Conservation (phyloP, 768 basidiomycete species). For the Galerina sulciceps region DNA sequence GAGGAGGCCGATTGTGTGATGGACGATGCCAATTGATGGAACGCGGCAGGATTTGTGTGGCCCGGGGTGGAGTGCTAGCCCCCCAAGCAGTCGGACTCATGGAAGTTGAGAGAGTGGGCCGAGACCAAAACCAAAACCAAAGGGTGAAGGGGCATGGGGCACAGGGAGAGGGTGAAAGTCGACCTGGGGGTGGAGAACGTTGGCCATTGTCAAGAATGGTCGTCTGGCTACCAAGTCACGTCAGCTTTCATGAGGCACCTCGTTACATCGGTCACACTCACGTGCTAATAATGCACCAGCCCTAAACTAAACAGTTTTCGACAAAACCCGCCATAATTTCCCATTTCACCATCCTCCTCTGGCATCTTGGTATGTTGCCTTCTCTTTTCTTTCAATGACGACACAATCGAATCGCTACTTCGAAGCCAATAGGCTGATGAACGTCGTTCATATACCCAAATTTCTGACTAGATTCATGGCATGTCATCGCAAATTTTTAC, state of each 20-base stretch:
- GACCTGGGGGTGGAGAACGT: conserved; percentile 69
- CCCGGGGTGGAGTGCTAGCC: conserved; percentile 47
- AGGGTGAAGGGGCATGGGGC: conserved; percentile 62
- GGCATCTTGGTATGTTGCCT: conserved; percentile 11
- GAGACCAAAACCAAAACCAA: conserved; percentile 78
- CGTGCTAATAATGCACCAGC: conserved; percentile 26
- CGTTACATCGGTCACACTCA: conserved; percentile 4
- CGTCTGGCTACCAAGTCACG: conserved; percentile 6
- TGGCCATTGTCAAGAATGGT: conserved; percentile 57
- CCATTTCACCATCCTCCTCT: conserved; percentile 8
- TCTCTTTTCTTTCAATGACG: conserved; percentile 51
- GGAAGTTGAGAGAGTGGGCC: conserved; percentile 45
- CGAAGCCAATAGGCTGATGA: conserved; percentile 75
- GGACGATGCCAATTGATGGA: conserved; percentile 59
- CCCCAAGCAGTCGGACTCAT: conserved; percentile 52
- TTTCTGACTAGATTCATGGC: conserved; percentile 68
- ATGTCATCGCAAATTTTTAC: not conserved
- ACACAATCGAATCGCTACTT: conserved; percentile 88
- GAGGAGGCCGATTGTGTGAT: conserved; percentile 43
- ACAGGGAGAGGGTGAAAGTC: conserved; percentile 65
- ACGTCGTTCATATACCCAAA: conserved; percentile 82
- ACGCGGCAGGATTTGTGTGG: conserved; percentile 53
- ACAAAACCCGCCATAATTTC: conserved; percentile 14
- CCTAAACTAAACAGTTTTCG: conserved; percentile 37
- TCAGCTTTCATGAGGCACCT: conserved; percentile 1